These are phyloP conservation scores for Trichocladium antarcticum DNA, from an alignment of 495 filamentous ascomycete species.

Conservation along the genomic window DNA sequence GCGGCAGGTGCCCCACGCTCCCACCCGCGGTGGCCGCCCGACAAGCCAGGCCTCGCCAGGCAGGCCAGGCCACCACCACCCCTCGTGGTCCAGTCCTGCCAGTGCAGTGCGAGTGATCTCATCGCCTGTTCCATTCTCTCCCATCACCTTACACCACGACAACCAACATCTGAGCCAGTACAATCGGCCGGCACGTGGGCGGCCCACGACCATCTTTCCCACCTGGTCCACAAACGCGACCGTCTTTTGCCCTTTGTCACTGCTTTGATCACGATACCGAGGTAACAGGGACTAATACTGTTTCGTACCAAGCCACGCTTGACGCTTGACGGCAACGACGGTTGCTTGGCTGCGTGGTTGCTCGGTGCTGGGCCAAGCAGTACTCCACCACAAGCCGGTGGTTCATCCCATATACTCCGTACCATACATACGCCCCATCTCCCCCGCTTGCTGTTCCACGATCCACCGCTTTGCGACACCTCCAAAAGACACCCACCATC, in stretches of 20 bases:
- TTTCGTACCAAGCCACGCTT: not conserved
- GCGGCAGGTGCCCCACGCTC: not conserved
- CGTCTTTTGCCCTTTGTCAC: conserved; percentile 4
- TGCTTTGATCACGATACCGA: not conserved
- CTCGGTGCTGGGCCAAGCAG: too few species aligned
- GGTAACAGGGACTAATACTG: not conserved
- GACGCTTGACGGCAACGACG: conserved; percentile 4
- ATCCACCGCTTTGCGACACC: conserved; percentile 2
- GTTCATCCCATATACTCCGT: conserved; percentile 19
- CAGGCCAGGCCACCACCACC: not conserved
- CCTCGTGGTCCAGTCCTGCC: not conserved
- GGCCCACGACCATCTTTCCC: conserved; percentile 22
- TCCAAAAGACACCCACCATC: conserved; percentile 5
- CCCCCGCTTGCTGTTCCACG: conserved; percentile 11
- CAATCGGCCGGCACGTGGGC: conserved; percentile 21
- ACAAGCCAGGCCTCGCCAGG: conserved; percentile 12
- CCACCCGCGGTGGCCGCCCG: conserved; percentile 19
- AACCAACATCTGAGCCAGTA: conserved; percentile 7
- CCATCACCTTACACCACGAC: conserved; percentile 15
- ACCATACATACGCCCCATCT: not conserved
- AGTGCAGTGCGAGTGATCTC: conserved; percentile 10
- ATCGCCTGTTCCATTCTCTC: conserved; percentile 9
- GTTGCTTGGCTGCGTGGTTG: conserved; percentile 14
- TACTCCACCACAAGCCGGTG: conserved; percentile 8
- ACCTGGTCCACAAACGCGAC: conserved; percentile 13